Percentiles rank a stretch among this genome's conserved stretches.
Conservation (phyloP, 2,329 filamentous ascomycete species). For the Aureobasidium zeae region DNA sequence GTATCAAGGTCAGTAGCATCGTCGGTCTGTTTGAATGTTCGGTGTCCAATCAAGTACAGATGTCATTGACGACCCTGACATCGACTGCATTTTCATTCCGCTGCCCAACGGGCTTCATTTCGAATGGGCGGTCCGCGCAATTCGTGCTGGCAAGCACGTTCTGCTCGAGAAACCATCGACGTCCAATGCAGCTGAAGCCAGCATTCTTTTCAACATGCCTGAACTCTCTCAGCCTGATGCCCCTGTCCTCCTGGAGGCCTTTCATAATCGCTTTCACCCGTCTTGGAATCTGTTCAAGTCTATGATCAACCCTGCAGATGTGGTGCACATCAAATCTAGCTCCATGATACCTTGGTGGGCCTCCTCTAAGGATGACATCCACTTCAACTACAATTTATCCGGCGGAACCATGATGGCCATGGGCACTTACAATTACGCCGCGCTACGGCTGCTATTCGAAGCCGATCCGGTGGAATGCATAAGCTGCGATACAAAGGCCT, state of each 20-base stretch:
- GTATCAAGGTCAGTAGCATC: too few species aligned
- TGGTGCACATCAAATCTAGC: not conserved
- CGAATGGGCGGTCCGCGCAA: conserved; percentile 41
- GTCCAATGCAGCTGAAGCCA: conserved; percentile 40
- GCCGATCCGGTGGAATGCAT: not conserved
- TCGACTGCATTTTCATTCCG: conserved; percentile 43
- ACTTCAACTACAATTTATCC: conserved; percentile 32
- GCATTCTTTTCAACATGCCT: conserved; percentile 25
- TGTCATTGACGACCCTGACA: conserved; percentile 33
- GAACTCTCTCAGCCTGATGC: conserved; percentile 22
- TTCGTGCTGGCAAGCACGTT: conserved; percentile 44
- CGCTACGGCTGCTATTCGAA: not conserved
- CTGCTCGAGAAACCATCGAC: conserved; percentile 44
- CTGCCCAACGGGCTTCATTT: conserved; percentile 33
- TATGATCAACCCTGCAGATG: conserved; percentile 25
- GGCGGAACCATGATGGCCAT: conserved; percentile 32
- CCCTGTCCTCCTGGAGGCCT: conserved; percentile 45
- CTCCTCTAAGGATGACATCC: conserved; percentile 27
- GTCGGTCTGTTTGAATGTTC: too few species aligned
- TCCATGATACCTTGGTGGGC: conserved; percentile 3
- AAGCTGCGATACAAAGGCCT: not conserved
- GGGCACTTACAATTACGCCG: not conserved
- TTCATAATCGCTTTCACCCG: conserved; percentile 38
- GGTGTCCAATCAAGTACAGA: too few species aligned
- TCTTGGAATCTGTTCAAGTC: conserved; percentile 30